These are phyloP conservation scores for Botryotinia calthae DNA, from an alignment of 2,329 filamentous ascomycete genomes.

Conservation along the genomic window DNA sequence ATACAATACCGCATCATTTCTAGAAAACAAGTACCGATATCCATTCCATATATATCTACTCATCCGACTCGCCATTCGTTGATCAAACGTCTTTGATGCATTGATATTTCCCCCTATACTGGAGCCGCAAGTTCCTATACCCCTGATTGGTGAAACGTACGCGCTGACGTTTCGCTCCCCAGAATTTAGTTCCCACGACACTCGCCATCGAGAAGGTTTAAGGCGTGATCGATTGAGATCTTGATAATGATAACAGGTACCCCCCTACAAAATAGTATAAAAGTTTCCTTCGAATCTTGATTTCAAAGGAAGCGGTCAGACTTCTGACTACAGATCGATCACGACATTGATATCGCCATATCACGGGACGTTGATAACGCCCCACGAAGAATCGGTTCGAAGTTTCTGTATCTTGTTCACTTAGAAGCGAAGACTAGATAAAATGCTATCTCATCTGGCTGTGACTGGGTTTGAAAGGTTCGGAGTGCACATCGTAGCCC, in stretches of 20 bases:
- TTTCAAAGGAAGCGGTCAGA: not conserved
- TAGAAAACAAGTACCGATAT: not conserved
- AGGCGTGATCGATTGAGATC: slow-evolving; percentile 1
- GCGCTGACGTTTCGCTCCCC: slow-evolving; percentile 8
- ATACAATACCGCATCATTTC: not conserved
- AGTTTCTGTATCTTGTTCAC: too few species aligned
- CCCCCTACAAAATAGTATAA: not conserved
- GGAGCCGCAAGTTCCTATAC: not conserved
- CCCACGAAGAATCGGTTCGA: not conserved
- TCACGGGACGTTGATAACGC: not conserved
- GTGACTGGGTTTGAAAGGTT: not conserved
- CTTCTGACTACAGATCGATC: not conserved
- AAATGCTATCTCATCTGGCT: not conserved
- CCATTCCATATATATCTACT: not conserved
- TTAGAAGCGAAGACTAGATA: too few species aligned
- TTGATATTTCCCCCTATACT: not conserved
- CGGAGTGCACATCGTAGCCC: not conserved
- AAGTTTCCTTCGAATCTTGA: not conserved
- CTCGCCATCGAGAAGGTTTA: slow-evolving; percentile 11
- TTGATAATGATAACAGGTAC: not conserved
- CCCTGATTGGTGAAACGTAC: slow-evolving; percentile 8
- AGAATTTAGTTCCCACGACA: not conserved
- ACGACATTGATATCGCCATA: slow-evolving; percentile 18
- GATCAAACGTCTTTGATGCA: not conserved
- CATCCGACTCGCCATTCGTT: not conserved